Evolutionary conservation across 768 basidiomycete species (phyloP).

Genomic region (Cyclocybe aegerita): DNA sequence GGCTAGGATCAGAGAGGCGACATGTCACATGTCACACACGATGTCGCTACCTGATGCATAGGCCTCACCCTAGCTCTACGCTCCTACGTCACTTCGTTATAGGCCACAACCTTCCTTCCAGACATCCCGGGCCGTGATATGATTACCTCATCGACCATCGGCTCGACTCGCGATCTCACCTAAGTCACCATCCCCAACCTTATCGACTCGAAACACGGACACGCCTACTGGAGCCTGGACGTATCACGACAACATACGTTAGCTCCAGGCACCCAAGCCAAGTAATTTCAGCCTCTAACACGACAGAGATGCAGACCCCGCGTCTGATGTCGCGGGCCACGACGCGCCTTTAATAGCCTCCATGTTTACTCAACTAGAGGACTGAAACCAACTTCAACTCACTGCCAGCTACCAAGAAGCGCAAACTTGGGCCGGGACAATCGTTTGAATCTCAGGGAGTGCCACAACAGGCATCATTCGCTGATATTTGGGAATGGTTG

Average conservation of each 20-base stretch:
- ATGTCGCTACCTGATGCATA: too few relatives aligned
- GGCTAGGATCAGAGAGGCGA: too few relatives aligned
- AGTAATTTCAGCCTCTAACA: constrained; percentile 30
- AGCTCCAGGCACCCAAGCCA: constrained; percentile 9
- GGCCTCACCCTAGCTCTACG: too few relatives aligned
- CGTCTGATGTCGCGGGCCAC: constrained; percentile 3
- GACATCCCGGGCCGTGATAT: too few relatives aligned
- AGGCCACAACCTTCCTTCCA: too few relatives aligned
- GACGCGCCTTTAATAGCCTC: constrained; percentile 17
- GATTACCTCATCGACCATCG: too few relatives aligned
- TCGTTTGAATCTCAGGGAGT: constrained; percentile 39
- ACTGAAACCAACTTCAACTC: constrained; percentile 23
- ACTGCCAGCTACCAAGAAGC: constrained; percentile 52
- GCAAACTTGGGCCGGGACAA: constrained; percentile 43
- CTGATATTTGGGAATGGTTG: constrained; percentile 62
- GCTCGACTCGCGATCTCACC: too few relatives aligned
- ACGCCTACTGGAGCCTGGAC: not conserved
- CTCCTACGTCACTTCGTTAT: too few relatives aligned
- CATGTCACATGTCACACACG: too few relatives aligned
- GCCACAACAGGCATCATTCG: constrained; percentile 48
- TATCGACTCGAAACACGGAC: not conserved
- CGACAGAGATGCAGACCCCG: constrained; percentile 26
- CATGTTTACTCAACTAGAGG: constrained; percentile 18
- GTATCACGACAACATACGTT: constrained; percentile 2
- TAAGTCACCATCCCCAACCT: not conserved